These are phyloP conservation scores for Endocarpon pusillum DNA, from an alignment of 495 filamentous ascomycete genomes.

Conservation along the genomic window DNA sequence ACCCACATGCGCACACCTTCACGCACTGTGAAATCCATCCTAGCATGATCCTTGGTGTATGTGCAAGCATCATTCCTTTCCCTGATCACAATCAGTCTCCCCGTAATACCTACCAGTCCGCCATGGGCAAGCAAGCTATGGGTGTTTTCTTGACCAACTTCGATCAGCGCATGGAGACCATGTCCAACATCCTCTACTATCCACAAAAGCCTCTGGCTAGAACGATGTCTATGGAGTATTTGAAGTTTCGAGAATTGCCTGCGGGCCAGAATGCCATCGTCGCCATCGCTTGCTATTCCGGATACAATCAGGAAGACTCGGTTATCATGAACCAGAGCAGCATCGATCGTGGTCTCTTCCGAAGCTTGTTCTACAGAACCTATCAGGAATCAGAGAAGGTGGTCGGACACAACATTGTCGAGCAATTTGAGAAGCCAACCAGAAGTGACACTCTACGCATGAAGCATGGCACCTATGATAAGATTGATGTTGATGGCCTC, in stretches of 20 bases:
- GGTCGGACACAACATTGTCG: slow-evolving; percentile 73
- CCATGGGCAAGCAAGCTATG: slow-evolving; percentile 99
- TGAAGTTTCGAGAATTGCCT: slow-evolving; percentile 92
- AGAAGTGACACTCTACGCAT: slow-evolving; percentile 72
- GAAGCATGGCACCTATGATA: slow-evolving; percentile 94
- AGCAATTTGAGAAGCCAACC: slow-evolving; percentile 87
- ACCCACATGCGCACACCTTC: slow-evolving; percentile 67
- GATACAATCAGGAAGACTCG: slow-evolving; percentile 99
- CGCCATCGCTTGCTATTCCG: slow-evolving; percentile 89
- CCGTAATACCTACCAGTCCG: slow-evolving; percentile 97
- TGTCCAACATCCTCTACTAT: slow-evolving; percentile 98
- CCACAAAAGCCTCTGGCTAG: slow-evolving; percentile 94
- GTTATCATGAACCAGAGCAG: slow-evolving; percentile 99
- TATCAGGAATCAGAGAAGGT: slow-evolving; percentile 94
- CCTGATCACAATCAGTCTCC: slow-evolving; percentile 98
- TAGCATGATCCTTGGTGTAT: slow-evolving; percentile 95
- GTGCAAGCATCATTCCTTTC: slow-evolving; percentile 98
- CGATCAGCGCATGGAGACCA: slow-evolving; percentile 91
- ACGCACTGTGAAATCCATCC: slow-evolving; percentile 99
- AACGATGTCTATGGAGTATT: slow-evolving; percentile 93
- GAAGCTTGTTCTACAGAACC: slow-evolving; percentile 92
- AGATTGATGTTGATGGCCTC: slow-evolving; percentile 89
- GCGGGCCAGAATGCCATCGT: slow-evolving; percentile 98
- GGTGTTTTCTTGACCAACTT: slow-evolving; percentile 96
- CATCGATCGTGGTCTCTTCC: slow-evolving; percentile 92